Conservation (phyloP, 1,284 basidiomycete genomes). For the Melampsora larici-populina region DNA sequence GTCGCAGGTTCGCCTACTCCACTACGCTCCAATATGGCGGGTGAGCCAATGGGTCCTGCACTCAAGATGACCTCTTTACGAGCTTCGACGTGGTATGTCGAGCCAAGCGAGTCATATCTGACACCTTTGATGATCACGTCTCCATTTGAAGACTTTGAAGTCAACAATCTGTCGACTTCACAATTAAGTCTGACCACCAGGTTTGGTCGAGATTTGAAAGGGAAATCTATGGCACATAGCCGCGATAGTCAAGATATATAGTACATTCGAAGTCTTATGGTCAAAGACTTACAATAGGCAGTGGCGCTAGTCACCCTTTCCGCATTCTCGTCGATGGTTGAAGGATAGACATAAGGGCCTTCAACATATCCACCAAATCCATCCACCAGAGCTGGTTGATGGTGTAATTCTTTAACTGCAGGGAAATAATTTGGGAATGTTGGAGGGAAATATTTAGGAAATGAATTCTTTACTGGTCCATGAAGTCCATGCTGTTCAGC, state of each 20-base stretch:
- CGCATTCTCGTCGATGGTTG: conserved; percentile 19
- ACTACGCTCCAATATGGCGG: conserved; percentile 49
- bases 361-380: conserved; percentile 19
- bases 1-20: conserved; percentile 47
- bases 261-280: not conserved
- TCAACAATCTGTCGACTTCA: conserved; percentile 22
- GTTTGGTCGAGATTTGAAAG: conserved; percentile 20
- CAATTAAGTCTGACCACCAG: conserved; percentile 14
- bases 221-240: conserved; percentile 9
- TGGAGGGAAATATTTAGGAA: conserved; percentile 39
- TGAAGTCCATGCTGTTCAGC: conserved; percentile 8
- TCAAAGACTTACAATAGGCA: conserved; percentile 33
- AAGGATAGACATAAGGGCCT: conserved; percentile 32
- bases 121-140: conserved; percentile 19
- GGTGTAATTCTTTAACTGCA: conserved; percentile 1
- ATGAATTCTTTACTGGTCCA: conserved; percentile 24
- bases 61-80: conserved; percentile 47
- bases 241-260: not conserved
- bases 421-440: conserved; percentile 29
- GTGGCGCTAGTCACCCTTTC: conserved; percentile 37
- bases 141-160: not conserved
- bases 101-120: not conserved
- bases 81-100: not conserved
- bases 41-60: conserved; percentile 49
- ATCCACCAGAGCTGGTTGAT: not conserved